Base-by-base conservation (phyloP, 768 basidiomycete genomes). In the Lyophyllum decastes region DNA sequence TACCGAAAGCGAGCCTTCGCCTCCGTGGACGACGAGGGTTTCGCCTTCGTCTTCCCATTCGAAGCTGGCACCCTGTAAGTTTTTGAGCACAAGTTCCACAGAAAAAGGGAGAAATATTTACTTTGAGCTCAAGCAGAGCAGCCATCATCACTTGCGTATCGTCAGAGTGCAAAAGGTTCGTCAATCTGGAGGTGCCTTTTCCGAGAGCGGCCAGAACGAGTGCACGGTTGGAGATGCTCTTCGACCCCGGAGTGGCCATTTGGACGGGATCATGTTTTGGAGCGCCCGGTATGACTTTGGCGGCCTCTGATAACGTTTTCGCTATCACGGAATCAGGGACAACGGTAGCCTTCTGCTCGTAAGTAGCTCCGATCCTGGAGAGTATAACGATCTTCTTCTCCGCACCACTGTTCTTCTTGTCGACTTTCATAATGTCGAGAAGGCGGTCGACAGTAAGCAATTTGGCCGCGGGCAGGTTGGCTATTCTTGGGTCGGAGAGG, bases 111-210 rank as follows among this genome's bases (percentile, higher is more conserved):
- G 64, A 26, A 25, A 8, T 76, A 4, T 12, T 34, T 55, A 91
- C 94, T 79, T 95, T 89, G 61, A 99, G 84, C 52, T 94, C 92
- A 43, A 85, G 77, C 27, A 98, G 80, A 33, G 95, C 96, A 2
- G 88, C 80, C 95, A 98, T 98, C 97, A 99, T 99, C 53, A 99
- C 96, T 64, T 95, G 94, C 0, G 97, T 99, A 69, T 99, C 96
- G 66, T 98, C 96, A 3, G 95, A 97, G 69, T 98, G 96, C 34
- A 99, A 78, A 5, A 99, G 75, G 65, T 99, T 99, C 72, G 79
- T 88, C 55, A 99, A 75, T 60, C 89, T 81, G 73, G 95, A 97
- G 0, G 89, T 92, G 1, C 96, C 97, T 46, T 83, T 84, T 0
- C 86, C 94, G 14, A 99, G 84, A 1, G 96, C 95, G 9, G 97